phyloP scores from a whole-genome alignment of 1,139 yeast genomes.

The Saccharomycopsis hybrid region DNA sequence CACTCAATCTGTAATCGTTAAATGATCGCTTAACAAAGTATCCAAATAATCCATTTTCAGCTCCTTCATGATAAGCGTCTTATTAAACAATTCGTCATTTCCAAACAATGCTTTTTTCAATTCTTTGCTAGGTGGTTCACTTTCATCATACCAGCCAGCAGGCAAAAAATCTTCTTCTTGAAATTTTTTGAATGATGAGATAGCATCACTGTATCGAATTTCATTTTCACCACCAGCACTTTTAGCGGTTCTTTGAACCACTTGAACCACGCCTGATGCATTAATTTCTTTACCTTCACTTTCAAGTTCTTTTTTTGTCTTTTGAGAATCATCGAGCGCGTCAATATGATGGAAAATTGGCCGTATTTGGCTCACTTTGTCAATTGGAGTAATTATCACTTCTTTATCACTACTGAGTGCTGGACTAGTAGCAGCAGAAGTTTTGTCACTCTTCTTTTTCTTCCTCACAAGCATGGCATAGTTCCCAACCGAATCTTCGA shows the following conservation, averaged over 20 bases:
- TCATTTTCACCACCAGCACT: constrained; percentile 50
- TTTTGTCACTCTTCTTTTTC: background rate
- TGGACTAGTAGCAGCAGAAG: background rate
- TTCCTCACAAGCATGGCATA: constrained; percentile 10
- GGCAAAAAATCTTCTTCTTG: constrained; percentile 63
- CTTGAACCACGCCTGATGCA: constrained; percentile 45
- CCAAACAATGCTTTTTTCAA: constrained; percentile 29
- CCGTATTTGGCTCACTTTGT: constrained; percentile 68
- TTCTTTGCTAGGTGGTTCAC: constrained; percentile 33
- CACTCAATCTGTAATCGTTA: too few species aligned
- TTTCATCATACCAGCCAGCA: constrained; percentile 43
- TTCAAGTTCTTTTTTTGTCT: constrained; percentile 27
- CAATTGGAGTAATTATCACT: constrained; percentile 60
- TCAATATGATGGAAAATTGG: constrained; percentile 79
- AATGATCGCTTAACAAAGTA: too few species aligned
- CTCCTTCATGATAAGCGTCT: too few species aligned
- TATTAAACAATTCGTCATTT: background rate
- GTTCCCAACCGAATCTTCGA: constrained; percentile 6
- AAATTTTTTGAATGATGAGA: constrained; percentile 63
- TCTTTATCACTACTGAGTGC: constrained; percentile 25
- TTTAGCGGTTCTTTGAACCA: constrained; percentile 73
- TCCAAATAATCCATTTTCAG: too few species aligned
- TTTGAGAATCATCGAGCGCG: constrained; percentile 32
- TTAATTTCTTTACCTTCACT: constrained; percentile 31
- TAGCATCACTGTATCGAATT: constrained; percentile 72